phyloP scores from a whole-genome alignment of 2,329 filamentous ascomycete species.

The Ascochyta rabiei region DNA sequence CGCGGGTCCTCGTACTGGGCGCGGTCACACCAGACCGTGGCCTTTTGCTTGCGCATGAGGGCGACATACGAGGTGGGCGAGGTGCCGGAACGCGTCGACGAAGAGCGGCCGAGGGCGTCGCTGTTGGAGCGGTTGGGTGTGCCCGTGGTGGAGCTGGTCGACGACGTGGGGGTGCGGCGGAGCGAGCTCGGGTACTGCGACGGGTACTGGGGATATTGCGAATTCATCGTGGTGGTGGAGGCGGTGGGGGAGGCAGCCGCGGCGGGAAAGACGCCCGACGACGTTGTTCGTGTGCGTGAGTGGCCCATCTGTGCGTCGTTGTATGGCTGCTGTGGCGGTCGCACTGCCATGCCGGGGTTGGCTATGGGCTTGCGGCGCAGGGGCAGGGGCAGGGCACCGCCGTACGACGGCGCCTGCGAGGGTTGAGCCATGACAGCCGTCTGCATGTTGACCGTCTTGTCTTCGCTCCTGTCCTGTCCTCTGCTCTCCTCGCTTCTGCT shows the following conservation, averaged over 20 bases:
- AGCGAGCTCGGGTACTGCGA: slow-evolving; percentile 43
- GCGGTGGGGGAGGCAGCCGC: slow-evolving; percentile 30
- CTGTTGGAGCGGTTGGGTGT: slow-evolving; percentile 55
- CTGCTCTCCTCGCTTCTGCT: too few relatives aligned
- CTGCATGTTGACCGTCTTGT: slow-evolving; percentile 32
- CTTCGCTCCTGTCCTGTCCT: slow-evolving; percentile 26
- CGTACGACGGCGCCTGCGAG: slow-evolving; percentile 32
- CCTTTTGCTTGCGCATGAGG: slow-evolving; percentile 94
- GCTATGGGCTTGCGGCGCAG: slow-evolving; percentile 45
- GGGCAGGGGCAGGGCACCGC: slow-evolving; percentile 29
- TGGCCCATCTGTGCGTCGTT: slow-evolving; percentile 37
- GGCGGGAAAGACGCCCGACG: slow-evolving; percentile 43
- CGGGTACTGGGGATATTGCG: slow-evolving; percentile 43
- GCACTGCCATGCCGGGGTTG: slow-evolving; percentile 40
- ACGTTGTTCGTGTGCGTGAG: slow-evolving; percentile 47
- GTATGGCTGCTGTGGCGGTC: slow-evolving; percentile 35
- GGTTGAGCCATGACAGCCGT: slow-evolving; percentile 35
- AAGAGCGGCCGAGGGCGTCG: slow-evolving; percentile 71
- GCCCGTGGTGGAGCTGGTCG: slow-evolving; percentile 68
- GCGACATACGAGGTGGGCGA: slow-evolving; percentile 83
- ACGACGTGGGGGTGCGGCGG: slow-evolving; percentile 69
- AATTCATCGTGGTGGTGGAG: slow-evolving; percentile 35
- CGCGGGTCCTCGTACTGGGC: slow-evolving; percentile 91
- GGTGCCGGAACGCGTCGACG: slow-evolving; percentile 75
- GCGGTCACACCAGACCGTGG: slow-evolving; percentile 97